Evolutionary conservation across 192 early-diverging fungal genomes (phyloP), one percentile per base, ranked within the genome.

Genomic region (Pilaira anomala): DNA sequence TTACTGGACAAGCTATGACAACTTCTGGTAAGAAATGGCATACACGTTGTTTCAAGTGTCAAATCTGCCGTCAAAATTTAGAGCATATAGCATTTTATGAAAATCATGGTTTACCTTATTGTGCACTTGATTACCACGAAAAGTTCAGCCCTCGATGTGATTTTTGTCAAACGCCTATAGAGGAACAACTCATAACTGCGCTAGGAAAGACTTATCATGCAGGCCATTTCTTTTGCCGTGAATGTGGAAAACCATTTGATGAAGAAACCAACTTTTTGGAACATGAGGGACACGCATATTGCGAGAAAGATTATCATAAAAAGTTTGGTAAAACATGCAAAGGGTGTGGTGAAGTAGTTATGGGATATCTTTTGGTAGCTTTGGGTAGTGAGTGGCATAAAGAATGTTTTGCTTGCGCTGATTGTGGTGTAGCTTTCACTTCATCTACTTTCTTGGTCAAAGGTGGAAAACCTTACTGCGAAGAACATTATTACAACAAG

Each of bases 21-120:
- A 80, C 83, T 3, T 71, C 80, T 71, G 75, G 73, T n/a, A 79
- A 80, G 28, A 66, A 71, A 36, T 85, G 83, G 83, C 83, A 85
- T 58, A 64, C 80, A 16, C 69, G 74, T 16, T 78, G 78, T 52
- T 85, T 85, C 60, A 69, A 68, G 0, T 85, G 83, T 52, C 63
- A 45, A 33, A 16, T 77, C 11, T 85, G 83, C 45, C 45, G 65
- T 36, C 55, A 56, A 8, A 60, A 71, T 28, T 39, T 85, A 52
- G 83, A 82, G 29, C 69, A 80, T 50, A 66, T 80, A 9, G 75
- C 72, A 16, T 85, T 79, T 53, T 79, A 79, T 56, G 80, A 85
- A 49, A 78, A 79, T 33, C 76, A 82, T 63, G 83, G 80, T 3
- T 4, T 56, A 3, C 80, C 83, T 0, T 85, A 85, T 57, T 85